Base-by-base conservation (phyloP, 2,329 filamentous ascomycete genomes). In the Coccinonectria pachysandricola region DNA sequence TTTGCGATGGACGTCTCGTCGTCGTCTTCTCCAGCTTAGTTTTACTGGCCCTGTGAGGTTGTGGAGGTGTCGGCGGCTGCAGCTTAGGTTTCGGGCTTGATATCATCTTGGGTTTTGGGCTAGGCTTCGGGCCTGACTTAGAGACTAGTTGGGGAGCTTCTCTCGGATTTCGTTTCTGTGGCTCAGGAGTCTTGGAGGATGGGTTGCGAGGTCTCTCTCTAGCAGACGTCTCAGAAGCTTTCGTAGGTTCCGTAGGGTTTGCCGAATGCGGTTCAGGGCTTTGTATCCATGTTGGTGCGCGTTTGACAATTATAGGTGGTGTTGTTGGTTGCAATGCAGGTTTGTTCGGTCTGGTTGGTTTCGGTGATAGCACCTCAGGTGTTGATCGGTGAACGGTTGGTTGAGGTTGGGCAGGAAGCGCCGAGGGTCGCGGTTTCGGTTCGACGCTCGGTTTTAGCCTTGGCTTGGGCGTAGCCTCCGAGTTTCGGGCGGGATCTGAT, bases 11-110 rank as follows among this genome's bases (percentile, higher is more conserved):
- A n/a, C n/a, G n/a, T n/a, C n/a, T n/a, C n/a, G n/a, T n/a, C n/a
- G n/a, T n/a, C n/a, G n/a, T n/a, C n/a, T n/a, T n/a, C n/a, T n/a
- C n/a, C n/a, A n/a, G n/a, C n/a, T n/a, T n/a, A n/a, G n/a, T n/a
- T n/a, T 40, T 45, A 11, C 36, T 40, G 15, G 42, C 41, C 3
- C 47, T 49, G 3, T 54, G 41, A 7, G 52, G 52, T 21, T 56
- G 46, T 3, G 56, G 56, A 2, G 56, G 56, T 10, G 53, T 52
- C 1, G 60, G 57, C 9, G 57, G 48, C 9, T 49, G 43, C 19
- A 25, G 27, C 8, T 21, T 32, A 8, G 23, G 18, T 16, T 12
- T 31, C 3, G 37, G 25, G 11, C 34, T 43, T 6, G n/a, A n/a
- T n/a, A n/a, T n/a, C n/a, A n/a, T n/a, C n/a, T n/a, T n/a, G n/a